Evolutionary conservation across 257 asterid species (phyloP), one percentile per base, ranked within the genome.

Genomic region (Dorcoceras hygrometricum): DNA sequence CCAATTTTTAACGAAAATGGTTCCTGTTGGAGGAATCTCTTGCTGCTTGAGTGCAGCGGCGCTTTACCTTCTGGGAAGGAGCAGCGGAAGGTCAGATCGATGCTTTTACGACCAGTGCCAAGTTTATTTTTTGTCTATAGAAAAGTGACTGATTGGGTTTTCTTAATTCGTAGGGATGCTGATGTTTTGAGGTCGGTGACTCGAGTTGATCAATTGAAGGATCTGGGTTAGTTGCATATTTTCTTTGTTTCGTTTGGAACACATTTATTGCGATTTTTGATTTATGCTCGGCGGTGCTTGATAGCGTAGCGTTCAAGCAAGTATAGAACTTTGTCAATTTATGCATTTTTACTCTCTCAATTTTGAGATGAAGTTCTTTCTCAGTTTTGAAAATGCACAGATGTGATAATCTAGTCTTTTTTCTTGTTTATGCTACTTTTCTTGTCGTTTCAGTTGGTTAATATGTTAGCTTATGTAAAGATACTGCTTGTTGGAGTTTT

Each of bases 21-120:
- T 79, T 64, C 96, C 97, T 16, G 80, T 95, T 76, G 93, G 93
- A 29, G 99, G 99, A 69, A 66, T 94, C 46, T 71, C 96, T 65
- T 94, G 97, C 78, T 90, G 99, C 80, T 76, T 94, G 63, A 80
- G 99, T 71, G 99, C 95, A 8, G 96, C 96, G 3, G 99, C 97
- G 62, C 96, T 94, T 59, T 94, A 90, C 83, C 89, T 94, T 71
- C 96, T 94, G 62, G 96, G 99, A 12, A 80, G 97, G 82, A 88
- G 95, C 77, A 90, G 95, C 65, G 97, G 97, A 74, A 88, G 99
- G 99, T 94, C 53, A 4, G 53, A 36, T 43, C 8, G 3, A 14
- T 43, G 19, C 20, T 43, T 43, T 43, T 43, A 43, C 53, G n/a
- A 39, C 16, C 12, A 26, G 36, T 51, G 43, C 57, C 31, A 62